Evolutionary conservation across 805 yeast species (phyloP).

Genomic region (Candida dajiaensis): DNA sequence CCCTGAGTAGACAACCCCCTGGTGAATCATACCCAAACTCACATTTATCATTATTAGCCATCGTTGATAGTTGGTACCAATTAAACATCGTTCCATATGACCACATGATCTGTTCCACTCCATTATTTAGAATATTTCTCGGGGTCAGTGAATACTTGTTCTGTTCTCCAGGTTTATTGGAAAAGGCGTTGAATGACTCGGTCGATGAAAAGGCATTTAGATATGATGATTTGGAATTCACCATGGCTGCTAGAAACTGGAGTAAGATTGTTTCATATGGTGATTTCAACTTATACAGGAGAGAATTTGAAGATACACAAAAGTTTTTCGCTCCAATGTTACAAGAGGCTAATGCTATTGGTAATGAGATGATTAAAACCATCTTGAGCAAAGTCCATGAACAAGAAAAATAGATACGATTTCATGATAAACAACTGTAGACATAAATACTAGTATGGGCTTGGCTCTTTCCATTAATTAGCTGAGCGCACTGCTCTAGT

Average conservation of each 20-base stretch:
- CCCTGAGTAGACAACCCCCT: conserved; percentile 64
- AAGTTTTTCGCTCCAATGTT: conserved; percentile 81
- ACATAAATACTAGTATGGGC: too few relatives aligned
- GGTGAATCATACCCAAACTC: conserved; percentile 73
- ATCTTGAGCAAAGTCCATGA: conserved; percentile 38
- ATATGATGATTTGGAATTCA: conserved; percentile 88
- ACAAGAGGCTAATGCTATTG: conserved; percentile 80
- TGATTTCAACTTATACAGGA: conserved; percentile 64
- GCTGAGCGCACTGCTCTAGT: too few relatives aligned
- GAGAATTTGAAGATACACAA: conserved; percentile 74
- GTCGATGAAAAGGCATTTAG: conserved; percentile 62
- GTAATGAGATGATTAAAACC: conserved; percentile 90
- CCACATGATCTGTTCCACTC: conserved; percentile 95
- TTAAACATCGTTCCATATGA: conserved; percentile 88
- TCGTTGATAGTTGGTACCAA: conserved; percentile 90
- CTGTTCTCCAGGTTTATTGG: conserved; percentile 77
- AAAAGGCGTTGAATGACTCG: conserved; percentile 71
- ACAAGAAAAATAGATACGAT: not conserved
- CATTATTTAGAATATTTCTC: conserved; percentile 81
- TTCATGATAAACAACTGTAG: not conserved
- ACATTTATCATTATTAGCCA: conserved; percentile 81
- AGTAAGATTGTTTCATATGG: conserved; percentile 72
- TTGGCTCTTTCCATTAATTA: too few relatives aligned
- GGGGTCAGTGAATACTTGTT: conserved; percentile 93
- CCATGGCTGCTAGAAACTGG: conserved; percentile 86